Percentiles rank a stretch among this genome's conserved stretches.
Evolutionary conservation across 2,329 filamentous ascomycete genomes (phyloP).

Genomic region (Colletotrichum tamarilloi): DNA sequence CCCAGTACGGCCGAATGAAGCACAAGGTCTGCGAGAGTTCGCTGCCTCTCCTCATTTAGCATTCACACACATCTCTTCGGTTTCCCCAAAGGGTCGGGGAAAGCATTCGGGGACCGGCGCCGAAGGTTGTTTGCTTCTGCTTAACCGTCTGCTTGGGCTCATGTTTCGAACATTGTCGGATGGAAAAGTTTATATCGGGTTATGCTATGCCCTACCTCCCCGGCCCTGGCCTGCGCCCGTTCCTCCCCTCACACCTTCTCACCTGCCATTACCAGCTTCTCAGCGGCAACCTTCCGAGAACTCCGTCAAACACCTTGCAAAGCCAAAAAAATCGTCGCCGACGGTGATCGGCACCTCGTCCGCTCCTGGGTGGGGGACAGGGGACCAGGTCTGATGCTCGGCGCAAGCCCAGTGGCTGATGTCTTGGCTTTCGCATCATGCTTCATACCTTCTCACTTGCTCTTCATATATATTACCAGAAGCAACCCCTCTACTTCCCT

Average conservation of each 20-base stretch:
- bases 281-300: slow-evolving; percentile 30
- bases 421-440: slow-evolving; percentile 30
- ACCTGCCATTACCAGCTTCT: slow-evolving; percentile 11
- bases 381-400: slow-evolving; percentile 19
- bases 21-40: slow-evolving; percentile 28
- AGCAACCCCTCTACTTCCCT: slow-evolving; percentile 4
- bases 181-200: slow-evolving; percentile 31
- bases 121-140: slow-evolving; percentile 30
- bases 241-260: slow-evolving; percentile 17
- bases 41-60: slow-evolving; percentile 13
- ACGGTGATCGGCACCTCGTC: slow-evolving; percentile 22
- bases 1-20: not conserved
- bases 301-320: slow-evolving; percentile 33
- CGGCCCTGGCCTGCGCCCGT: slow-evolving; percentile 28
- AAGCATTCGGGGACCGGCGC: slow-evolving; percentile 23
- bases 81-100: slow-evolving; percentile 14
- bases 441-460: not conserved
- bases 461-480: slow-evolving; percentile 21
- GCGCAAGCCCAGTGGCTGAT: slow-evolving; percentile 32
- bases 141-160: slow-evolving; percentile 30
- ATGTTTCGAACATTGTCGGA: slow-evolving; percentile 34
- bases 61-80: slow-evolving; percentile 9
- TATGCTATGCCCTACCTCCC: slow-evolving; percentile 29
- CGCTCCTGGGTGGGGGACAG: slow-evolving; percentile 5
- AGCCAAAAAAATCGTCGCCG: slow-evolving; percentile 25